Evolutionary conservation across 2,329 filamentous ascomycete species (phyloP).

Genomic region (Colletotrichum chlorophyti): DNA sequence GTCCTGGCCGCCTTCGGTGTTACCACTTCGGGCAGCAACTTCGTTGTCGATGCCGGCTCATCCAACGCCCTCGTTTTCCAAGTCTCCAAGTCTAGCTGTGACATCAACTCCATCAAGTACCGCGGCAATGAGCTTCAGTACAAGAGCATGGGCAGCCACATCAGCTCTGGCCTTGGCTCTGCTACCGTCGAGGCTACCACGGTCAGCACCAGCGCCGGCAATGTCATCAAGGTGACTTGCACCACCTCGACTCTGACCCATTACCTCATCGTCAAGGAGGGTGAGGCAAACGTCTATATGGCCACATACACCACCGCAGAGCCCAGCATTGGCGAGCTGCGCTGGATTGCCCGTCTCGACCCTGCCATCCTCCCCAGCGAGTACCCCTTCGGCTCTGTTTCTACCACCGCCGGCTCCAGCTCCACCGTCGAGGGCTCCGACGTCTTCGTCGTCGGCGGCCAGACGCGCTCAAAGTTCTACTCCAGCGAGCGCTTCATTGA

Average conservation of each 20-base stretch:
- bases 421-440: constrained; percentile 64
- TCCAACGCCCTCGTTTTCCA: constrained; percentile 57
- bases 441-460: constrained; percentile 63
- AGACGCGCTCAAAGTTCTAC: constrained; percentile 75
- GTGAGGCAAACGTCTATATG: constrained; percentile 66
- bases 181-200: constrained; percentile 59
- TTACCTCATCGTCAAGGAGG: constrained; percentile 66
- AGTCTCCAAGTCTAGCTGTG: constrained; percentile 61
- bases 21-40: constrained; percentile 46
- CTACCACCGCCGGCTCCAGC: constrained; percentile 58
- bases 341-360: constrained; percentile 68
- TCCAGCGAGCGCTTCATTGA: constrained; percentile 75
- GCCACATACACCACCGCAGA: constrained; percentile 67
- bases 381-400: constrained; percentile 60
- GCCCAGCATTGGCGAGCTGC: constrained; percentile 64
- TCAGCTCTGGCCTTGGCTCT: constrained; percentile 64
- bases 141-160: constrained; percentile 56
- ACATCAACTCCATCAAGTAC: constrained; percentile 69
- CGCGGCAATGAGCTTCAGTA: constrained; percentile 67
- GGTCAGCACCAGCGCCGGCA: constrained; percentile 37
- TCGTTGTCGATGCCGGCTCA: constrained; percentile 55
- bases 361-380: constrained; percentile 56
- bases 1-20: constrained; percentile 50
- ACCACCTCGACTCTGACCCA: constrained; percentile 66
- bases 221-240: constrained; percentile 68